These are phyloP conservation scores for Leonotis leonurus DNA, from an alignment of 257 asterid genomes.

Conservation along the genomic window DNA sequence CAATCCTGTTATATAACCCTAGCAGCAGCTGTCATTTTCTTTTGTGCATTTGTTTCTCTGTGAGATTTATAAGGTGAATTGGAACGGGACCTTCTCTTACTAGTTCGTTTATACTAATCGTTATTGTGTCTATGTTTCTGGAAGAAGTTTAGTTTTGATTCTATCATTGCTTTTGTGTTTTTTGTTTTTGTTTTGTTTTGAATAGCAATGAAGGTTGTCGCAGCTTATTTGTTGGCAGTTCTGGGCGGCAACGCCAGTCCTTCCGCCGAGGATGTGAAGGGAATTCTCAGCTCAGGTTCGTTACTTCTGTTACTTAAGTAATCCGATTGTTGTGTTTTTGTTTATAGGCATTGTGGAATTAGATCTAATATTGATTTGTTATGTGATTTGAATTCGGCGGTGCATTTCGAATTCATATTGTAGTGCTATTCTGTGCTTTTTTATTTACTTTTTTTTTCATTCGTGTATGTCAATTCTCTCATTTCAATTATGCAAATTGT, in stretches of 20 bases:
- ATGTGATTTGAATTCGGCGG: neutral
- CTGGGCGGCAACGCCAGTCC: conserved; percentile 43
- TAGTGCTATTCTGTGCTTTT: neutral
- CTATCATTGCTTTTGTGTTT: neutral
- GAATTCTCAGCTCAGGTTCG: conserved; percentile 35
- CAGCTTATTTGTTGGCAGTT: conserved; percentile 47
- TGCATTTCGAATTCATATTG: neutral
- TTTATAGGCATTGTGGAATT: neutral
- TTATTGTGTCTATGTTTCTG: neutral
- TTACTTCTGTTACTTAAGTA: neutral
- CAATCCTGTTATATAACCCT: conserved; percentile 10
- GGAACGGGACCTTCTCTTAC: neutral
- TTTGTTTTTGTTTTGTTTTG: neutral
- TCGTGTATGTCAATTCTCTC: neutral
- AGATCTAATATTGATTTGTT: neutral
- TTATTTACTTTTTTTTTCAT: no score
- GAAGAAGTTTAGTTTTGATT: neutral
- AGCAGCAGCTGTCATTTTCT: conserved; percentile 17
- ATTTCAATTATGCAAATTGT: neutral
- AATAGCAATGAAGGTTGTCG: conserved; percentile 39
- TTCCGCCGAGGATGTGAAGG: conserved; percentile 32
- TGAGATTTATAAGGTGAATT: conserved; percentile 11
- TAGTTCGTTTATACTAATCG: neutral
- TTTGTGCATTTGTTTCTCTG: neutral
- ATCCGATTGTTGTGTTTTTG: neutral